Evolutionary conservation across 306 rosid genomes (phyloP), one percentile per base, ranked within the genome.

Genomic region (Fragaria ananassa): DNA sequence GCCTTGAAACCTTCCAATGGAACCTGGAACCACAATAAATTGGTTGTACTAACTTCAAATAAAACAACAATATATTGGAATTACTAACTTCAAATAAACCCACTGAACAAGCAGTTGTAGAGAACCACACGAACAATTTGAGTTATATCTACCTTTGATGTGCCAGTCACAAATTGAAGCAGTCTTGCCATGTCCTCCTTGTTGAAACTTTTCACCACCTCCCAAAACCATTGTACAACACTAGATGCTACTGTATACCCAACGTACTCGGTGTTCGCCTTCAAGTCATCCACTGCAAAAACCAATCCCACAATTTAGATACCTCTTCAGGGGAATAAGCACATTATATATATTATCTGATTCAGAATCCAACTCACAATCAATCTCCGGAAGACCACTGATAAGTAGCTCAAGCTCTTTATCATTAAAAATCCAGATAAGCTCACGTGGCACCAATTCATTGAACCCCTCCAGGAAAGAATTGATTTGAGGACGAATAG

Each of bases 161-260:
- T 96, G 82, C 99, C 99, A 57, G 99, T 96, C 80, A 96, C 99
- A 83, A 96, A 96, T 80, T 96, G 99, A 88, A 96, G 88, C 49
- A 96, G 89, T 83, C 97, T 89, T 31, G 99, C 99, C 99, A 92
- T 96, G 84, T 96, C 99, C 89, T 96, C 99, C 85, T 96, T 96
- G 85, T 85, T 89, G 75, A 96, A 93, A 76, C 89, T 64, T 80
- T 86, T 91, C 65, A 96, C 97, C 66, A 88, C 98, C 81, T 93
- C 99, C 99, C 99, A 96, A 84, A 96, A 96, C 99, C 98, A 96
- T 76, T 91, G 92, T 79, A 93, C 91, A 80, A 91, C 96, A 85
- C 83, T 83, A 50, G 99, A 91, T 83, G 97, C 98, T 72, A 89
- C 96, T 21, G 97, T 91, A 76, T 92, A 96, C 74, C 94, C 99